A percentile compares a stretch with the other conserved stretches of the same genome.
Conservation (phyloP, 2,329 filamentous ascomycete genomes). For the Penicillium olsonii region DNA sequence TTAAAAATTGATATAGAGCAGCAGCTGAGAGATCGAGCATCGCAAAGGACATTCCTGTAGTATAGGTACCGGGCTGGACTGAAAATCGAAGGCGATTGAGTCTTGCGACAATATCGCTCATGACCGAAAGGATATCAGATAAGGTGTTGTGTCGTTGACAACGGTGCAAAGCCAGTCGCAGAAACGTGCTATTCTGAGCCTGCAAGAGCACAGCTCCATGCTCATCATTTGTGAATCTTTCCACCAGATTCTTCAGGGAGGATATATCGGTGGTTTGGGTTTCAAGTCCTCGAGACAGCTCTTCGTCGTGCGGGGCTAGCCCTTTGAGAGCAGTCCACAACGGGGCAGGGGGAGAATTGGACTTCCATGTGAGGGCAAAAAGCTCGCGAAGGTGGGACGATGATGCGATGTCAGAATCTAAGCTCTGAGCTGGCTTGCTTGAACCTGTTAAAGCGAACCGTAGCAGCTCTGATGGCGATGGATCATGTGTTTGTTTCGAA, state of each 20-base stretch:
- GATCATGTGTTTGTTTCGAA: slow-evolving; percentile 11
- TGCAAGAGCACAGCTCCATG: slow-evolving; percentile 10
- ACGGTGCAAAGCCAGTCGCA: slow-evolving; percentile 24
- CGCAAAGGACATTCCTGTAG: slow-evolving; percentile 35
- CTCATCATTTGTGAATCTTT: slow-evolving; percentile 23
- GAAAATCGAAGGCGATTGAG: slow-evolving; percentile 20
- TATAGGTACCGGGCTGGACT: slow-evolving; percentile 14
- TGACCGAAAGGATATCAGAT: slow-evolving; percentile 32
- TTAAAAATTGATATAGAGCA: slow-evolving; percentile 31
- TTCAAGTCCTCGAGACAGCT: background rate
- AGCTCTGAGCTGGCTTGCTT: slow-evolving; percentile 8
- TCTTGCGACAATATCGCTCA: slow-evolving; percentile 34
- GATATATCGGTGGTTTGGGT: slow-evolving; percentile 5
- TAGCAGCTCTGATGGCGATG: slow-evolving; percentile 32
- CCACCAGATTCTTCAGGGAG: slow-evolving; percentile 25
- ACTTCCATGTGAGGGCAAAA: slow-evolving; percentile 27
- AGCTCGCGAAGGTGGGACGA: slow-evolving; percentile 19
- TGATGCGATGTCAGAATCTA: slow-evolving; percentile 4
- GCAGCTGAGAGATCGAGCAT: slow-evolving; percentile 30
- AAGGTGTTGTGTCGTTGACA: slow-evolving; percentile 28
- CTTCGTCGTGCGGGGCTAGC: slow-evolving; percentile 3
- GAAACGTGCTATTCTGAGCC: slow-evolving; percentile 2
- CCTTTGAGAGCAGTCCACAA: slow-evolving; percentile 26
- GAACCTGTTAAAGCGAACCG: slow-evolving; percentile 34
- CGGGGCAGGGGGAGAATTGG: slow-evolving; percentile 16